Base-by-base conservation (phyloP, 352 stramenopile genomes). In the Pythium scleroteichum region DNA sequence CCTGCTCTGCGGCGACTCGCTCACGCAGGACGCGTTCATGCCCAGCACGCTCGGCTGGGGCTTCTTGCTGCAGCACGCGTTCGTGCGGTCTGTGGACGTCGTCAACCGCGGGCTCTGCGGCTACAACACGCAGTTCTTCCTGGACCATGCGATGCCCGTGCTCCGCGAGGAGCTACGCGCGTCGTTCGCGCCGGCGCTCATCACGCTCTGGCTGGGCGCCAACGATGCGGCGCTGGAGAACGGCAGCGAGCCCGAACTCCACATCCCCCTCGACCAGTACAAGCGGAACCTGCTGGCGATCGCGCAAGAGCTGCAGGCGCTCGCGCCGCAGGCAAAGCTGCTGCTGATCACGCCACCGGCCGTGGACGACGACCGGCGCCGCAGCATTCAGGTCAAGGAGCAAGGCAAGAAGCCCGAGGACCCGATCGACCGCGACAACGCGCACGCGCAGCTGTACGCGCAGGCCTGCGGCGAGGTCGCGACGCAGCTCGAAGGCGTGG, bases 1-100 rank as follows among this genome's bases (percentile, higher is more conserved):
- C 49, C 63, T 85, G 27, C 76, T 87, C 40, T 69, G 78, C 22
- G 81, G 81, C 0, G 82, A 91, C 67, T 91, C 82, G 49, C 78
- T 91, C 49, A 91, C 81, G 16, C 59, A 91, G 57, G 62, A 38
- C 75, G 64, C 23, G 74, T 23, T 14, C 6, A 45, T 14, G 50
- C 73, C 26, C 53, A 63, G 3, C 29, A 62, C 10, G 56, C 58
- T 26, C 79, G 82, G 22, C 89, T 76, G 63, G 71, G 68, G 33
- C 62, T 59, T 0, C 61, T 10, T 78, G 6, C 49, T 91, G 42
- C 69, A 76, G 39, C 68, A 85, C 17, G 59, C 77, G 54, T 85
- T 79, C 41, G 63, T 79, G 24, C 82, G 79, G 23, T 85, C 75
- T 2, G 69, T 75, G 16, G 79, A 89, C 53, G 66, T 82, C 8